Conservation (phyloP, 2,329 filamentous ascomycete genomes). For the Aspergillus hortae region DNA sequence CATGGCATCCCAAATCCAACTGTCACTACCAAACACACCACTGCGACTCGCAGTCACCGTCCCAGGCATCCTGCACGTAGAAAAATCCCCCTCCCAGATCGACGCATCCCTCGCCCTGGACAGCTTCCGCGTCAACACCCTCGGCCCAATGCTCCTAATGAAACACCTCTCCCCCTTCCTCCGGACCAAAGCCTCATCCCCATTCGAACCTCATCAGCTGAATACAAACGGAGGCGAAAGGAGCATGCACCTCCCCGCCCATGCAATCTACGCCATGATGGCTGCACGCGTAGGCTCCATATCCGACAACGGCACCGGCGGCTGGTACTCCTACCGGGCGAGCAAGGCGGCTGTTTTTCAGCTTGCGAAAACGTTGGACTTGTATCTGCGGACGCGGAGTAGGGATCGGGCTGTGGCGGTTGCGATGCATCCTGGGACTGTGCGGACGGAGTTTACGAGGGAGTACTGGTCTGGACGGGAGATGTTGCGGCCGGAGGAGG, state of each 20-base stretch:
- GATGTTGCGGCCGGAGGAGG: slow-evolving; percentile 64
- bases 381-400: slow-evolving; percentile 56
- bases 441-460: slow-evolving; percentile 68
- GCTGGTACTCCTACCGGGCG: slow-evolving; percentile 79
- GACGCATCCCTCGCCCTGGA: slow-evolving; percentile 58
- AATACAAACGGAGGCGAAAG: slow-evolving; percentile 1
- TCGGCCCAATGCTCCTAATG: slow-evolving; percentile 71
- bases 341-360: slow-evolving; percentile 73
- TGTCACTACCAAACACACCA: slow-evolving; percentile 54
- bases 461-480: slow-evolving; percentile 70
- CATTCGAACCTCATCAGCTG: slow-evolving; percentile 21
- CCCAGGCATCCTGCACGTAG: slow-evolving; percentile 69
- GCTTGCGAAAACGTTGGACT: slow-evolving; percentile 67
- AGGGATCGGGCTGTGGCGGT: slow-evolving; percentile 64
- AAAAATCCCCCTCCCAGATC: slow-evolving; percentile 67
- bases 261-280: slow-evolving; percentile 69
- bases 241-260: slow-evolving; percentile 41
- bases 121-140: slow-evolving; percentile 69
- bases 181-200: slow-evolving; percentile 53
- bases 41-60: slow-evolving; percentile 67
- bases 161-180: slow-evolving; percentile 72
- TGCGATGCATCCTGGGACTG: slow-evolving; percentile 75
- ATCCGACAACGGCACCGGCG: slow-evolving; percentile 67
- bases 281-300: slow-evolving; percentile 74
- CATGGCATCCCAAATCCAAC: slow-evolving; percentile 53